Conservation (phyloP, 371 early-diverging fungal genomes). For the Furculomyces boomerangus region DNA sequence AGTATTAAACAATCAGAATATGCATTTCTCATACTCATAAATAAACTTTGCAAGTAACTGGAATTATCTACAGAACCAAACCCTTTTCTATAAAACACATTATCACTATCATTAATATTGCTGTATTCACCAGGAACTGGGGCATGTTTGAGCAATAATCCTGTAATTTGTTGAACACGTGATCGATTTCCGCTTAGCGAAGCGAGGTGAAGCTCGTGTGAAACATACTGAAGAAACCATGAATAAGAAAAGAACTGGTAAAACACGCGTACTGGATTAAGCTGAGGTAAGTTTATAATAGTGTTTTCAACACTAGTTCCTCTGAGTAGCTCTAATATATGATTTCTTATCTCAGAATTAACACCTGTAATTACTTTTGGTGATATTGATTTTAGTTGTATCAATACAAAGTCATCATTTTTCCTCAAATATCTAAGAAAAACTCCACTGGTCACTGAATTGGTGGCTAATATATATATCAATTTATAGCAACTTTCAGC, state of each 20-base stretch:
- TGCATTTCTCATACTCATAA: not conserved
- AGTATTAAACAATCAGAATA: not conserved
- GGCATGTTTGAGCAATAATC: not conserved
- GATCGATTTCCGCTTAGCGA: not conserved
- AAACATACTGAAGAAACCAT: not conserved
- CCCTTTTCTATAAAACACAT: not conserved
- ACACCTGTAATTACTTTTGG: not conserved
- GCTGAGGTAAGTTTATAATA: not conserved
- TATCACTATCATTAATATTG: not conserved
- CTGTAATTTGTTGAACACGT: not conserved
- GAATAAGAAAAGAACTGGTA: not conserved
- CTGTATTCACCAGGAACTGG: not conserved
- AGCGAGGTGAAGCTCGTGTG: not conserved
- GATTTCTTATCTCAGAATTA: not conserved
- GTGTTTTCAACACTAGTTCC: not conserved
- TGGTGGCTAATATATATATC: slow-evolving; percentile 56
- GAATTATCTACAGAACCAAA: not conserved
- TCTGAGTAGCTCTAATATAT: not conserved
- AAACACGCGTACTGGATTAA: not conserved
- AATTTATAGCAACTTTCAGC: slow-evolving; percentile 75
- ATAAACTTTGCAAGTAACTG: not conserved
- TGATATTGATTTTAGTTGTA: slow-evolving; percentile 25
- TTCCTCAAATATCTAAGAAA: slow-evolving; percentile 69
- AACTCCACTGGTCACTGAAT: slow-evolving; percentile 38
- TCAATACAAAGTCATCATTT: slow-evolving; percentile 50